phyloP scores from a whole-genome alignment of 2,329 filamentous ascomycete species.

The Fusarium napiforme region DNA sequence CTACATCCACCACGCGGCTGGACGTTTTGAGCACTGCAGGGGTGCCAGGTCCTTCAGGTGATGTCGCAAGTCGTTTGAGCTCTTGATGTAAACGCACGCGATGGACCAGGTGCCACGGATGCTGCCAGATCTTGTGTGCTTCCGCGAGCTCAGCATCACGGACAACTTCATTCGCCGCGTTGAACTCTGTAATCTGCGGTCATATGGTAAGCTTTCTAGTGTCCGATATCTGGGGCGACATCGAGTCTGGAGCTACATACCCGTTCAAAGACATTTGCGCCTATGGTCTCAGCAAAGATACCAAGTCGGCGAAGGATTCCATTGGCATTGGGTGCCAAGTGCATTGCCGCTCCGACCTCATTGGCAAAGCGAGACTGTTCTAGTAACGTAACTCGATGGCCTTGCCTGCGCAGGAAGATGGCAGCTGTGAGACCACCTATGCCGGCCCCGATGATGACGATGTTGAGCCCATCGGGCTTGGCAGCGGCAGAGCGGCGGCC shows the following conservation, averaged over 20 bases:
- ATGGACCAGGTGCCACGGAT: conserved; percentile 62
- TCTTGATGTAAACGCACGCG: conserved; percentile 62
- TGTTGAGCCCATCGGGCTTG: background rate
- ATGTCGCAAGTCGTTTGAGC: conserved; percentile 52
- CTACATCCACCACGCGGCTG: conserved; percentile 56
- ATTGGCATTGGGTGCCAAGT: conserved; percentile 70
- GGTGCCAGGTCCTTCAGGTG: background rate
- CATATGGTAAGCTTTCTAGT: rapidly evolving
- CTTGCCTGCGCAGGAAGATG: conserved; percentile 60
- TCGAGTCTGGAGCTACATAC: background rate
- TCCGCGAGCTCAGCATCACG: conserved; percentile 49
- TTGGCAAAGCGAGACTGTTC: conserved; percentile 57
- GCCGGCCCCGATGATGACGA: conserved; percentile 45
- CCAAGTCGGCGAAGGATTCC: conserved; percentile 61
- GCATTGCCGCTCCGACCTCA: conserved; percentile 69
- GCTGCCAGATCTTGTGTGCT: conserved; percentile 56
- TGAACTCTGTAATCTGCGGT: conserved; percentile 49
- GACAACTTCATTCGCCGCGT: conserved; percentile 50
- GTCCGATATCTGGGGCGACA: rapidly evolving
- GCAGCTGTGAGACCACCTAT: conserved; percentile 61
- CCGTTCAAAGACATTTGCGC: conserved; percentile 47
- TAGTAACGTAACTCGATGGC: conserved; percentile 53
- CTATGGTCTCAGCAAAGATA: conserved; percentile 52
- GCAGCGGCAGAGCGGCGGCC: background rate
- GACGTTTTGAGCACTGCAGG: conserved; percentile 50